Evolutionary conservation across 2,329 filamentous ascomycete genomes (phyloP), one percentile per base, ranked within the genome.

Genomic region (Fusarium globosum): DNA sequence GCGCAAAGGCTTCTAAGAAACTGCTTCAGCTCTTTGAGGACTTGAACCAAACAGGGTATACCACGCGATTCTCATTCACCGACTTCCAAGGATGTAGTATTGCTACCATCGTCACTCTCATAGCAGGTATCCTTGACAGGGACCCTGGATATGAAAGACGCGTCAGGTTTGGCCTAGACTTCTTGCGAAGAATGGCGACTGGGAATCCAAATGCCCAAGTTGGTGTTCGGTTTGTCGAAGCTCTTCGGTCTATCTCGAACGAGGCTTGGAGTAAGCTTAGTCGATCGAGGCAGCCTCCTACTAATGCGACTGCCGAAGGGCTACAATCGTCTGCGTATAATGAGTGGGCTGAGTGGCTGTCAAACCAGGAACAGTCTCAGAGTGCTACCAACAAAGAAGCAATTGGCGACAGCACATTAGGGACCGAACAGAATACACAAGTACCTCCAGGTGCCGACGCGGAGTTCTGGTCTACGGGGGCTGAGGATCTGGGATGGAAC

Each of bases 51-150:
- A 59, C 52, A 1, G 41, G 52, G 1, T 38, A 45, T 8, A 62
- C 41, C 13, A 62, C 52, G 2, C 35, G 60, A 10, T 59, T 59
- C 13, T 39, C 52, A 0, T 62, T 62, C 23, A 46, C 52, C 1
- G 53, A 62, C 11, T 62, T 62, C 16, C 60, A 62, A 33, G 60
- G 52, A 4, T 62, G 60, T 2, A 62, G 60, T 9, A 62, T 62
- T 14, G 60, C 60, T 1, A 59, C 52, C 7, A 62, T 62, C 3
- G 60, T 62, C 18, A 46, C 60, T 4, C 60, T 62, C 2, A 39
- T 62, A 10, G 52, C 60, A 9, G 60, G 60, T 13, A 62, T 62
- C 2, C 33, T 62, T 28, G 60, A 46, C 12, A 7, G 60, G 3
- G 60, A 59, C 1, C 53, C 35, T 2, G 52, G 41, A 12, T 62